phyloP scores from a whole-genome alignment of 2,329 filamentous ascomycete species.

The Beauveria sp. region DNA sequence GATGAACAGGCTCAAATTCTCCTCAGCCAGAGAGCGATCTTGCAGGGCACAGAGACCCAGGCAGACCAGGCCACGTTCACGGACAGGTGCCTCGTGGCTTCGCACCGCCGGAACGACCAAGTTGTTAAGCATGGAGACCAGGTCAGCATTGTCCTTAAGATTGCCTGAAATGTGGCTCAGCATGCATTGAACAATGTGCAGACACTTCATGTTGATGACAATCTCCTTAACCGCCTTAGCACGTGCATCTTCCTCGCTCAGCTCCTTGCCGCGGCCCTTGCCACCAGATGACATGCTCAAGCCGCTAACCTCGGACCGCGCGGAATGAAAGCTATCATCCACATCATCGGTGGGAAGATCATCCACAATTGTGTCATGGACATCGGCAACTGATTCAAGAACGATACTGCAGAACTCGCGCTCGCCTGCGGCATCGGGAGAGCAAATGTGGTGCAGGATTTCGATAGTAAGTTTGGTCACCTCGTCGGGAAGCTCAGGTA shows the following conservation, averaged over 20 bases:
- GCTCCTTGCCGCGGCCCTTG: conserved; percentile 33
- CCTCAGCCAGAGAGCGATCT: conserved; percentile 82
- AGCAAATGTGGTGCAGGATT: conserved; percentile 75
- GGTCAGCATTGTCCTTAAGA: conserved; percentile 78
- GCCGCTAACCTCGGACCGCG: conserved; percentile 73
- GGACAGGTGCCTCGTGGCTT: conserved; percentile 84
- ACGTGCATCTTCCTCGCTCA: conserved; percentile 58
- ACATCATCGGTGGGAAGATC: conserved; percentile 51
- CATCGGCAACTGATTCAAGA: conserved; percentile 89
- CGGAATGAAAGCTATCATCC: conserved; percentile 82
- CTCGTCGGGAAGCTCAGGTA: conserved; percentile 83
- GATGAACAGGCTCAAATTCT: conserved; percentile 88
- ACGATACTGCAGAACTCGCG: conserved; percentile 79
- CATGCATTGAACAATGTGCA: conserved; percentile 97
- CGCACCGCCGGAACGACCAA: conserved; percentile 91
- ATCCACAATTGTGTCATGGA: conserved; percentile 86
- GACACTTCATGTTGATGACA: conserved; percentile 95
- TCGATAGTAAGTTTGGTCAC: conserved; percentile 83
- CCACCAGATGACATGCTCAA: conserved; percentile 46
- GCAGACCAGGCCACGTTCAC: conserved; percentile 83
- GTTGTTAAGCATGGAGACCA: conserved; percentile 98
- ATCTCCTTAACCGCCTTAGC: conserved; percentile 82
- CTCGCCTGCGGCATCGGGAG: conserved; percentile 64
- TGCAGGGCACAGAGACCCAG: conserved; percentile 86
- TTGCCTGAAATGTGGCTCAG: conserved; percentile 84